A percentile compares a stretch with the other conserved stretches of the same genome.
These are phyloP conservation scores for Toxicodendron radicans DNA, from an alignment of 345 rosid species.

Conservation along the genomic window DNA sequence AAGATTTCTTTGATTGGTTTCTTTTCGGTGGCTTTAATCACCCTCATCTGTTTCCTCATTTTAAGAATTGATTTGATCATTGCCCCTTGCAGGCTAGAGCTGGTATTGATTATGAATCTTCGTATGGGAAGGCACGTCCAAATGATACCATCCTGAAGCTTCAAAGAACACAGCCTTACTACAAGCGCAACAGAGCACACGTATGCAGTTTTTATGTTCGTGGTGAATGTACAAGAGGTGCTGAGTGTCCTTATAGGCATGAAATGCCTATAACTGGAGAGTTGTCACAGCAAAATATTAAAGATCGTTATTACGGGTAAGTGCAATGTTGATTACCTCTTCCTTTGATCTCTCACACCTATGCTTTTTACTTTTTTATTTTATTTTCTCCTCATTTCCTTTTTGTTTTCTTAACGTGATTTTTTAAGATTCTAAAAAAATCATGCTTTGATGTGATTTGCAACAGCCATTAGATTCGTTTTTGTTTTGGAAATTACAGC, in stretches of 20 bases:
- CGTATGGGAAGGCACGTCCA: conserved; percentile 80
- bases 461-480: no score
- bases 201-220: conserved; percentile 92
- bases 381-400: neutral
- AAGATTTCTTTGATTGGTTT: neutral
- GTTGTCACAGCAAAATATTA: conserved; percentile 91
- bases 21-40: neutral
- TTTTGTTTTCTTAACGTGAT: neutral
- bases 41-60: neutral
- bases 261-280: conserved; percentile 97
- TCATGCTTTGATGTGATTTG: neutral
- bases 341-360: neutral
- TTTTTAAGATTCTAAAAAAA: neutral
- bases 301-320: conserved; percentile 97
- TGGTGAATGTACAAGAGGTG: conserved; percentile 97
- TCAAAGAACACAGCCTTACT: conserved; percentile 90
- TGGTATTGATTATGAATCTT: conserved; percentile 95
- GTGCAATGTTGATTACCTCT: conserved; percentile 17
- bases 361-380: neutral
- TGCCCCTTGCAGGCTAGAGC: conserved; percentile 75
- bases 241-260: conserved; percentile 93
- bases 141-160: conserved; percentile 92
- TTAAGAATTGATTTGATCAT: neutral
- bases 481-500: no score
- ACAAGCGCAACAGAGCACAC: conserved; percentile 91